Conservation (phyloP, 768 basidiomycete species). For the Boletus insuetus region DNA sequence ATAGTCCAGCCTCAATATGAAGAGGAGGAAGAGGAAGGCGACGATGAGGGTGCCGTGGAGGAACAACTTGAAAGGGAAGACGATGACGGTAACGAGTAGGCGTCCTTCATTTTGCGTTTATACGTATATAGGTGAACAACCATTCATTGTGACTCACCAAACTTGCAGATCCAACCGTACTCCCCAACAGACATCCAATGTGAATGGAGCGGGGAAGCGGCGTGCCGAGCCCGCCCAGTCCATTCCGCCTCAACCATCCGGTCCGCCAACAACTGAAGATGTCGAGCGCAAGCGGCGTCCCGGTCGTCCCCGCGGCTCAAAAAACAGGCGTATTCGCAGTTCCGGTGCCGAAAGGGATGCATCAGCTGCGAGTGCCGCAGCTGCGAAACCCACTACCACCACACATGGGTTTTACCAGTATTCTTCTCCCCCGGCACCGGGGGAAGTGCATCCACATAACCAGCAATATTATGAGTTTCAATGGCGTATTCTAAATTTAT, state of each 20-base stretch:
- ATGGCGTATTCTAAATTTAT: slow-evolving; percentile 79
- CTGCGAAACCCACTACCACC: slow-evolving; percentile 30
- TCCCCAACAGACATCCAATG: slow-evolving; percentile 13
- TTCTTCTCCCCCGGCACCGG: slow-evolving; percentile 39
- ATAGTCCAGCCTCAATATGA: slow-evolving; percentile 38
- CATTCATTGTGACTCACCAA: slow-evolving; percentile 4
- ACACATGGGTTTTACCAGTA: slow-evolving; percentile 47
- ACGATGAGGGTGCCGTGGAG: slow-evolving; percentile 71
- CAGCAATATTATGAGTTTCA: slow-evolving; percentile 85
- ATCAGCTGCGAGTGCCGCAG: slow-evolving; percentile 8
- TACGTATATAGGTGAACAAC: slow-evolving; percentile 1
- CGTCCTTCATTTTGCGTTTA: slow-evolving; percentile 10
- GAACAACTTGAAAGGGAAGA: slow-evolving; percentile 57
- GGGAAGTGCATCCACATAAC: slow-evolving; percentile 59
- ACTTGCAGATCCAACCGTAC: slow-evolving; percentile 24
- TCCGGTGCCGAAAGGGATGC: slow-evolving; percentile 28
- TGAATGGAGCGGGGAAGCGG: slow-evolving; percentile 18
- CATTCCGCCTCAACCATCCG: slow-evolving; percentile 22
- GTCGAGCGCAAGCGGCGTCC: slow-evolving; percentile 64
- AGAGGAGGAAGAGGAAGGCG: slow-evolving; percentile 67
- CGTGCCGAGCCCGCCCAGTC: slow-evolving; percentile 27
- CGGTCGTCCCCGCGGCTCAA: slow-evolving; percentile 77
- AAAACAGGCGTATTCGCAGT: slow-evolving; percentile 57
- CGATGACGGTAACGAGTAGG: slow-evolving; percentile 38
- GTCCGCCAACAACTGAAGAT: slow-evolving; percentile 27